Base-by-base conservation (phyloP, 176 grass and related monocot species). In the Musa troglodytarum region DNA sequence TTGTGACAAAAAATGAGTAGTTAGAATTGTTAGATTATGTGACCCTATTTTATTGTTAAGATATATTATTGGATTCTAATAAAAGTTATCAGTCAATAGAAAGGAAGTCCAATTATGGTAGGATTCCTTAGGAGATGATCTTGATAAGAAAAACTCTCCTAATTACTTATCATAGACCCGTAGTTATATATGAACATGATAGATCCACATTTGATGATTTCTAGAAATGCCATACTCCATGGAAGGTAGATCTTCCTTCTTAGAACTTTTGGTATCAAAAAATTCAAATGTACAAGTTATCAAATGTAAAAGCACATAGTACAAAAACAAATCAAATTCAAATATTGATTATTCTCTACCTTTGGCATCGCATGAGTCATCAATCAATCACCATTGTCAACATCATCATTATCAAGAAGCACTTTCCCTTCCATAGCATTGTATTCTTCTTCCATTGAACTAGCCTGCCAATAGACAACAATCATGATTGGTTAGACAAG, bases 241-340 rank as follows among this genome's bases (percentile, higher is more conserved):
- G 10, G 86, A 94, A 16, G 90, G 90, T 77, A 99, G 87, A 77
- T 85, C 85, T 80, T 94, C 92, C 57, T 91, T 86, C 54, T 96
- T 86, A 52, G 87, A 82, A 22, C 34, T 19, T 34, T 89, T 87
- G 66, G 82, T 88, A 69, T 81, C 90, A 43, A 76, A 72, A 78
- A 74, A 84, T 2, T 54, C 19, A 49, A 68, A 11, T 2, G 23
- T 0, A 54, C 76, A 70, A 53, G 69, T 77, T 72, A 17, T 53
- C 34, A 19, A 70, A 70, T 51, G 8, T 14, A 20, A 49, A 20
- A 19, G 43, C 29, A 70, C 68, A 77, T 78, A 2, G 74, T 34
- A 34, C 3, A 3, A 70, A 12, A 34, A 9, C 11, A 21, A 54
- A 20, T 3, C 15, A 54, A 53, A 54, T 16, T 52, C 17, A 11